Evolutionary conservation across 73 alveolate genomes (phyloP), one percentile per base, ranked within the genome.

Genomic region (Durusdinium trenchii): DNA sequence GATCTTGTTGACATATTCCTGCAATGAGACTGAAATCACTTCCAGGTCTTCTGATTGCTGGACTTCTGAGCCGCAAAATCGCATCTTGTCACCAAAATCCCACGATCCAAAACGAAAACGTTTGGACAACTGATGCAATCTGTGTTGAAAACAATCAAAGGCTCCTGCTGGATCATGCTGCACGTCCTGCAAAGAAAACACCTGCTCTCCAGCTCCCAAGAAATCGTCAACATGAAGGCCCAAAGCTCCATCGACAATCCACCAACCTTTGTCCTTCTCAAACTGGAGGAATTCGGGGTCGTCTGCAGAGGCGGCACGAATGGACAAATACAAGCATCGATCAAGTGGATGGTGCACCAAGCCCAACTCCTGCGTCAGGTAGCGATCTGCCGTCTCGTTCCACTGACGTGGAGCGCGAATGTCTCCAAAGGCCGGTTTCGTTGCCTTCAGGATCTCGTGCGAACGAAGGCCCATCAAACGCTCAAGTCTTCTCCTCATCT

Each of bases 321-420:
- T 10, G 51, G 52, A 38, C 40, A 73, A 20, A 35, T 73, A 73
- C 51, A 73, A 7, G 85, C 85, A 73, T n/a, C n/a, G 42, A 14
- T 84, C 94, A 30, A 52, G 45, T 30, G 40, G 36, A 62, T 86
- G 84, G 14, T 69, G 42, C 95, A 47, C 35, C 36, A 86, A 46
- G 36, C 16, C 57, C 35, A n/a, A 32, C 60, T 83, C 92, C 47
- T 46, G 35, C 28, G 48, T 43, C 64, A 42, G 18, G 3, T 35
- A 12, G 20, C 60, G 32, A 32, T 83, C 93, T 30, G 93, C 93
- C 12, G 93, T 30, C 6, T 36, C 14, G 51, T 83, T 30, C 93
- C 93, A 50, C 52, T 83, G 93, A 18, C 73, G 4, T 0, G 93
- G 93, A 6, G 93, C 93, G 2, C 93, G 26, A 10, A 83, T 73